These are phyloP conservation scores for Neurospora sp. DNA, from an alignment of 495 filamentous ascomycete genomes.

Conservation along the genomic window DNA sequence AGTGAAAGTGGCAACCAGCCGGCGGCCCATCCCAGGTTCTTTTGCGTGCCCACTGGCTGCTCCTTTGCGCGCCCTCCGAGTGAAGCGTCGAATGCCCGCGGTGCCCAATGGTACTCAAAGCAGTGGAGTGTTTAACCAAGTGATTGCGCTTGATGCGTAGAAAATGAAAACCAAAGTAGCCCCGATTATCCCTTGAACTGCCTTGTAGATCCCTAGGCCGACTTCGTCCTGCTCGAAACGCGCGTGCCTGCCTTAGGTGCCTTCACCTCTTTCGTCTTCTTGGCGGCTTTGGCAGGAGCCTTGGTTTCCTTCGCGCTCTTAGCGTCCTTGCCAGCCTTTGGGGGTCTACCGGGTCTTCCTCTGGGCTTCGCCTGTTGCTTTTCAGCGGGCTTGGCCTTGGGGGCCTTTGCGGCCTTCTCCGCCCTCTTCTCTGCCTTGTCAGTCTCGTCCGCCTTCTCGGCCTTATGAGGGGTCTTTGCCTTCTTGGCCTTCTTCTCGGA, in stretches of 20 bases:
- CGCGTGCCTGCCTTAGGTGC: neutral
- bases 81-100: neutral
- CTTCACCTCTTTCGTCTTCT: neutral
- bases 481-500: neutral
- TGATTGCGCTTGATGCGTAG: neutral
- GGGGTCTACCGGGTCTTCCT: neutral
- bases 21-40: neutral
- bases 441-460: neutral
- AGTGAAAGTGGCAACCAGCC: neutral
- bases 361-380: neutral
- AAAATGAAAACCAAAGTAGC: neutral
- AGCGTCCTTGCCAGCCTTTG: neutral
- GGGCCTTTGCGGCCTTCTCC: constrained; percentile 5
- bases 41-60: neutral
- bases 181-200: neutral
- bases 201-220: neutral
- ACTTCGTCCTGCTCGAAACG: neutral
- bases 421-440: constrained; percentile 6
- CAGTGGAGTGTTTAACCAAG: neutral
- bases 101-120: neutral
- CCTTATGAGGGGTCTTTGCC: neutral
- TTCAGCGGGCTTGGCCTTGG: neutral
- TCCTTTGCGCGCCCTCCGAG: neutral
- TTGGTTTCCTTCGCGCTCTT: neutral
- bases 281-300: neutral